Conservation (phyloP, 352 stramenopile genomes). For the Pythium graminicola region DNA sequence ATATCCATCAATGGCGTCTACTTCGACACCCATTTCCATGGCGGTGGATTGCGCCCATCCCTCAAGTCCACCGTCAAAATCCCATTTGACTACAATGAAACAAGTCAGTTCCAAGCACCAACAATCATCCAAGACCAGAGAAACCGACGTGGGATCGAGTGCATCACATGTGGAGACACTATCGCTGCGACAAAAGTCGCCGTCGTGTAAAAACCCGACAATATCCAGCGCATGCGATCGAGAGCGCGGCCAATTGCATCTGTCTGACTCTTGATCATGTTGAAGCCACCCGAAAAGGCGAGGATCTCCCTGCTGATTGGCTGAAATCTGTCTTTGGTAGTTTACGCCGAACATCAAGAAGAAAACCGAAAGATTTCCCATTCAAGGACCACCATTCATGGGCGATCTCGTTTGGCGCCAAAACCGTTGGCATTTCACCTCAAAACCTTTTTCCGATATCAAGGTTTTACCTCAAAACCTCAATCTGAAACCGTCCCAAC, state of each 20-base stretch:
- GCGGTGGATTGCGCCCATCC: constrained; percentile 53
- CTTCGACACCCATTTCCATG: constrained; percentile 60
- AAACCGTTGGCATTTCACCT: constrained; percentile 9
- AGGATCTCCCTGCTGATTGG: constrained; percentile 3
- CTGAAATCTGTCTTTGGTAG: constrained; percentile 11
- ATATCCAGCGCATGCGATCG: too few relatives aligned
- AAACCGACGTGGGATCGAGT: constrained; percentile 32
- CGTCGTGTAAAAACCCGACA: neutral
- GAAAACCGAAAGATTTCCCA: constrained; percentile 21
- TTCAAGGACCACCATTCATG: constrained; percentile 21
- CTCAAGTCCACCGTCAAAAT: constrained; percentile 51
- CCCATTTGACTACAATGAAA: constrained; percentile 38
- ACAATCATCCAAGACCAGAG: neutral
- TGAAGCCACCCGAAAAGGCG: constrained; percentile 12
- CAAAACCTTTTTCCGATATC: neutral
- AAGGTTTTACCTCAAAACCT: constrained; percentile 18
- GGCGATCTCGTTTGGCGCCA: constrained; percentile 16
- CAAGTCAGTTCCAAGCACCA: neutral
- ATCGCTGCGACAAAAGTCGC: neutral
- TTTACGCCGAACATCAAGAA: neutral
- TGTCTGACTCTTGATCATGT: neutral
- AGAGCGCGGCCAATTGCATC: too few relatives aligned
- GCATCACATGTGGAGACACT: constrained; percentile 24
- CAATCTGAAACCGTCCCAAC: constrained; percentile 3
- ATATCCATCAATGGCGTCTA: constrained; percentile 40